Evolutionary conservation across 2,329 filamentous ascomycete species (phyloP), one percentile per base, ranked within the genome.

Genomic region (Paraphaeosphaeria sporulosa): DNA sequence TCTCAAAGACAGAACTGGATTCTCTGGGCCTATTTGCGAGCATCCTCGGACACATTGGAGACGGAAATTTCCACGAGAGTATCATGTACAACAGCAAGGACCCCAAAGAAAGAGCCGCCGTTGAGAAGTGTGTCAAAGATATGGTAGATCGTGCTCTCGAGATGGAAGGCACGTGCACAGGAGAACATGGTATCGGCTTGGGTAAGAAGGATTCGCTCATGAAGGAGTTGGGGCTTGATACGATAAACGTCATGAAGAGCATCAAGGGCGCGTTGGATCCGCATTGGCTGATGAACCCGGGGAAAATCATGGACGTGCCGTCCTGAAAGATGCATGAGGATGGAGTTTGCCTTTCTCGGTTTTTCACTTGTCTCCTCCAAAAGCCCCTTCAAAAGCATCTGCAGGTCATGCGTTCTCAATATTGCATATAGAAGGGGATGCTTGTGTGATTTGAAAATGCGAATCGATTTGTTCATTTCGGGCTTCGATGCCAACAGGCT

Each of bases 111-210:
- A 86, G 86, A 58, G 89, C 85, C 44, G 91, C 90, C 66, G 92
- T 95, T 1, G 91, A 95, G 74, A 85, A 84, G 57, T 93, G 92
- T 64, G 92, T 97, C 49, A 89, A 94, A 73, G 90, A 93, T 68
- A 97, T 97, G 93, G 92, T 97, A 21, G 86, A 90, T 67, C 87
- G 92, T n/a, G 94, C 93, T 2, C 78, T 97, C 25, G 92, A 94
- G 65, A 97, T 97, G 93, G 94, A 97, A 61, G 93, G 94, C 1
- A 96, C 93, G 6, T 95, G 92, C 76, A 96, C 93, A 72, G 93
- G 93, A 30, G 93, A 96, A 77, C 93, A 96, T 76, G 91, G 91
- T 0, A 85, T 96, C 62, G 93, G 93, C 23, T 87, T 94, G 77
- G 92, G 92, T 17, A 96, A 96, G 80, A 96, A 96, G 79, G 87